phyloP scores from a whole-genome alignment of 148 eudicot species.

The Diospyros kaki region DNA sequence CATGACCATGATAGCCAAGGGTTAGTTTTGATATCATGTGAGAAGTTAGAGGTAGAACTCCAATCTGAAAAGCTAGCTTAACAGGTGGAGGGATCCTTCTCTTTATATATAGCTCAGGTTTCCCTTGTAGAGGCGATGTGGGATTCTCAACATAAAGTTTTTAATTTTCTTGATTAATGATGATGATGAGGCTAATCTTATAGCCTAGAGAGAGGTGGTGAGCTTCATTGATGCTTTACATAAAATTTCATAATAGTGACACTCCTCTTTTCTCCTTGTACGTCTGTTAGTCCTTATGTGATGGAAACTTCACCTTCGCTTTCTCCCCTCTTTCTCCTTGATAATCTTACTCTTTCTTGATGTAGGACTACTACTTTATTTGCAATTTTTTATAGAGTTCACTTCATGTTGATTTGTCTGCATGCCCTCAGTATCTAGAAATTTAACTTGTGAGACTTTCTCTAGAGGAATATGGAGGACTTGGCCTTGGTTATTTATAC shows the following conservation, averaged over 20 bases:
- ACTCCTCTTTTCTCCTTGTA: not conserved
- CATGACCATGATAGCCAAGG: no score
- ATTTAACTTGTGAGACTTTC: slow-evolving; percentile 11
- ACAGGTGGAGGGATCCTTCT: no score
- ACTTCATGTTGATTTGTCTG: not conserved
- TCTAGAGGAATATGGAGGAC: slow-evolving; percentile 98
- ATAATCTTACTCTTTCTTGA: not conserved
- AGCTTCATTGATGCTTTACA: not conserved
- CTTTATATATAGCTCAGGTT: no score
- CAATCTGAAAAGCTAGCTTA: no score
- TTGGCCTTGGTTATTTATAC: slow-evolving; percentile 94
- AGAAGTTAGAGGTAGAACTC: no score
- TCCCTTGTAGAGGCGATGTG: no score
- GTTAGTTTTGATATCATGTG: no score
- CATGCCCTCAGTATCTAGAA: not conserved
- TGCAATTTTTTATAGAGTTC: not conserved
- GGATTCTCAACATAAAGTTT: no score
- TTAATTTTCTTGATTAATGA: not conserved
- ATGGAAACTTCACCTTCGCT: not conserved
- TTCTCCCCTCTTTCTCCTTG: not conserved
- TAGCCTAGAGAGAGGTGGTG: not conserved
- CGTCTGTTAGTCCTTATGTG: not conserved
- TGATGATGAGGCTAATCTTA: not conserved
- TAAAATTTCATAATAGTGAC: not conserved
- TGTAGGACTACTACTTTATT: not conserved